Conservation (phyloP, 73 alveolate species). For the Paramecium octaurelia region DNA sequence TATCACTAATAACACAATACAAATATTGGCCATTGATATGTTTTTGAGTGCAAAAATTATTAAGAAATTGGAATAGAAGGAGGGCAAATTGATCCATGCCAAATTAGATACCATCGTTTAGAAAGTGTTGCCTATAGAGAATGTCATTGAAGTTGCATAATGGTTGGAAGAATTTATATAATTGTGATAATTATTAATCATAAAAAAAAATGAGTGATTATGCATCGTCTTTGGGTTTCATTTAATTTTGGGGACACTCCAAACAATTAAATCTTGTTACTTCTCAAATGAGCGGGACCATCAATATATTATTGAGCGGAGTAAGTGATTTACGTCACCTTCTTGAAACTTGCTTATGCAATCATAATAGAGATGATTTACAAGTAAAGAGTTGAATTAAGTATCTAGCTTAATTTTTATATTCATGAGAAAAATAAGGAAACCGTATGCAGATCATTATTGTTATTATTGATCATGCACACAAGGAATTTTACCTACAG, state of each 20-base stretch:
- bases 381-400: not conserved
- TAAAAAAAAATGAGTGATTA: conserved; percentile 55
- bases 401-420: conserved; percentile 52
- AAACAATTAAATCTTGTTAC: conserved; percentile 79
- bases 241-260: conserved; percentile 89
- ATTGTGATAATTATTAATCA: not conserved
- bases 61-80: not conserved
- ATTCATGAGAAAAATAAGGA: conserved; percentile 51
- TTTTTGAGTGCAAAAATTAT: not conserved
- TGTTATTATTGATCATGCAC: conserved; percentile 30
- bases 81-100: not conserved
- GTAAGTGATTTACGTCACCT: conserved; percentile 88
- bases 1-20: not conserved
- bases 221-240: conserved; percentile 90
- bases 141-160: not conserved
- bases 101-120: not conserved
- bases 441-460: conserved; percentile 50
- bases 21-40: conserved; percentile 10
- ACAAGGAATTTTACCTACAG: conserved; percentile 55
- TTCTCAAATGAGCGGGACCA: conserved; percentile 59
- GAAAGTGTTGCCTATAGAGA: not conserved
- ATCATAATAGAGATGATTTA: conserved; percentile 31
- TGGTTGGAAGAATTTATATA: not conserved
- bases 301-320: conserved; percentile 80
- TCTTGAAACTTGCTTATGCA: conserved; percentile 71